Conservation (phyloP, 192 early-diverging fungal genomes). For the Radiomyces spectabilis region DNA sequence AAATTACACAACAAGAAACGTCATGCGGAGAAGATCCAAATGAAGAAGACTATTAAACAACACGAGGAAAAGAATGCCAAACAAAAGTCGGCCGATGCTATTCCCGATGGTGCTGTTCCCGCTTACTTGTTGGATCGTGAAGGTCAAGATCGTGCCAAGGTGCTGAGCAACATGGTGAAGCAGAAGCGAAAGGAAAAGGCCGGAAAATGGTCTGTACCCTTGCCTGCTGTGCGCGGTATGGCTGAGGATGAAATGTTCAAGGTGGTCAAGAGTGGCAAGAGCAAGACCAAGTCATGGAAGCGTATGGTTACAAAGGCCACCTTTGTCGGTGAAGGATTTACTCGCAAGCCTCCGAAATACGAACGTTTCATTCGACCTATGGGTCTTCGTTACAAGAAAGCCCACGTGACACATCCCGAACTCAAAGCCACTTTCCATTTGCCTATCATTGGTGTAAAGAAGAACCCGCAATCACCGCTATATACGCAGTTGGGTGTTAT, state of each 20-base stretch:
- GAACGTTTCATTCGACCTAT: slow-evolving; percentile 97
- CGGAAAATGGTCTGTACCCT: slow-evolving; percentile 93
- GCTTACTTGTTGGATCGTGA: slow-evolving; percentile 98
- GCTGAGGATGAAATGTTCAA: slow-evolving; percentile 99
- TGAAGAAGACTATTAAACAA: slow-evolving; percentile 99
- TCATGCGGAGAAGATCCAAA: slow-evolving; percentile 97
- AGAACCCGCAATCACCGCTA: slow-evolving; percentile 94
- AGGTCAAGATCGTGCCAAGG: slow-evolving; percentile 93
- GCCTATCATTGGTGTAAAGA: slow-evolving; percentile 96
- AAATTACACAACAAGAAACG: slow-evolving; percentile 99
- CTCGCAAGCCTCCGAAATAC: slow-evolving; percentile 98
- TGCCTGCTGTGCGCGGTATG: slow-evolving; percentile 98
- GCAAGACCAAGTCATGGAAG: slow-evolving; percentile 95
- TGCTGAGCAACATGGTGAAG: slow-evolving; percentile 98
- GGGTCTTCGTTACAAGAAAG: slow-evolving; percentile 97
- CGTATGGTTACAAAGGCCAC: slow-evolving; percentile 98
- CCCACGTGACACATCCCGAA: slow-evolving; percentile 98
- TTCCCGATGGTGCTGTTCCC: slow-evolving; percentile 94
- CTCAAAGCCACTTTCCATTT: slow-evolving; percentile 95
- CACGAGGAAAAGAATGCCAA: slow-evolving; percentile 96
- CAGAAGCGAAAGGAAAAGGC: slow-evolving; percentile 99
- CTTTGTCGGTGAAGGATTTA: slow-evolving; percentile 98
- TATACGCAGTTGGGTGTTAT: slow-evolving; percentile 97
- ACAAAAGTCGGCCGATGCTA: slow-evolving; percentile 84
- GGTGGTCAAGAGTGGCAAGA: slow-evolving; percentile 91